Base-by-base conservation (phyloP, 75 land plant genomes). In the Azolla pinnata region DNA sequence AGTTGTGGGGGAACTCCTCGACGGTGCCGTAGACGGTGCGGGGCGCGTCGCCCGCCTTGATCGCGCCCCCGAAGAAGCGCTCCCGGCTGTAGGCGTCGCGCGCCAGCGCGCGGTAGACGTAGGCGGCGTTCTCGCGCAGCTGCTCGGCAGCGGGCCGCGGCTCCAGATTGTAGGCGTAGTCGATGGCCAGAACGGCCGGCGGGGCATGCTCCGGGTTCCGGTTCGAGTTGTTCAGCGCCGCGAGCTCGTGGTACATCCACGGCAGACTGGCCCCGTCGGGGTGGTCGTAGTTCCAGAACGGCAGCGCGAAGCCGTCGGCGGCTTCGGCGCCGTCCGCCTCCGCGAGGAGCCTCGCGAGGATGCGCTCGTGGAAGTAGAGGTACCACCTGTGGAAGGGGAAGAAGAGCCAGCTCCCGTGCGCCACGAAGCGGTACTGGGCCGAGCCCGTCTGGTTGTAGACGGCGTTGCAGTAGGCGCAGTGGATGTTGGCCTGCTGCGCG, bases 381-480 rank as follows among this genome's bases (percentile, higher is more conserved):
- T 1, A 60, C 48, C 47, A 60, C 20, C 63, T 47, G 24, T 60
- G 63, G 29, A 20, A 60, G 10, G 63, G 63, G 29, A 60, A 60
- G 48, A 60, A 44, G 21, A 60, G 25, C 63, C 63, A 60, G 29
- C 16, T 19, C 1, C 16, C 21, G 63, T 60, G 63, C 4, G 21
- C 65, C 32, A 61, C 25, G 55, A 46, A 47, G 63, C 45, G 56
- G 59, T 10, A 48, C 23, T 9, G 56, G 4, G 34, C 1, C 10
- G 18, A n/a, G 61, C 35, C 10, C 9, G 24, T 31, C 47, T 60
- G 20, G 61, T 27, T 7, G 44, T 24, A 34, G 5, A 59, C 40
- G 0, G 75, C 73, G 30, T 72, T 59, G 34, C 85, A 83, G 57
- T 72, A 83, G 5, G 79, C 76, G 31, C 85, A 83, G 44, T 83